Evolutionary conservation across 2,329 filamentous ascomycete genomes (phyloP), one percentile per base, ranked within the genome.

Genomic region (Monosporascus sp.): DNA sequence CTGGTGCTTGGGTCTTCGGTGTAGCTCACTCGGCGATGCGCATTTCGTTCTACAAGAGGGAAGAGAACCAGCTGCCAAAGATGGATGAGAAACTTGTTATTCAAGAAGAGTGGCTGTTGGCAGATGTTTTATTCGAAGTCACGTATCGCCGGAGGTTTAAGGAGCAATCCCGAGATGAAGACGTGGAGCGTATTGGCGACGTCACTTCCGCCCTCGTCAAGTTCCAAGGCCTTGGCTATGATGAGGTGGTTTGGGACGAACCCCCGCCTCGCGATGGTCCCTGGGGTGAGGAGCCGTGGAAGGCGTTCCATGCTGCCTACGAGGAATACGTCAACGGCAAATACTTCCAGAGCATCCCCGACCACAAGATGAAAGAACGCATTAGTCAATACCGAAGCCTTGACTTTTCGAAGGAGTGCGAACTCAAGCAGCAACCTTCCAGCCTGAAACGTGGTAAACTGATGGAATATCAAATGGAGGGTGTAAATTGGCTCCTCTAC

Each of bases 391-490:
- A 85, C 59, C 86, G 90, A 57, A 71, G 74, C 11, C 73, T 79
- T 41, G 74, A 86, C 44, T 96, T 96, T 61, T 75, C 79, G 52
- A 72, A 72, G n/a, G 76, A 80, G 5, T 74, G 90, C 16, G 82
- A 91, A 59, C 79, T 90, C 58, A 76, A 84, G 38, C 72, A 76
- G 16, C 93, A 97, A 64, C 94, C 94, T 0, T 73, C 78, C 1
- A 84, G 84, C 16, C 76, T 97, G 7, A 82, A 81, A 35, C 85
- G 89, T 37, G 91, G 92, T 24, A 84, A 91, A 59, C 76, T 97
- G 54, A 97, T 97, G 92, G 82, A 85, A 37, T 97, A 99, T 64
- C 94, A 99, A 68, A 74, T 95, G 45, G 89, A 97, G 55, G 94
- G 94, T 20, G 76, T 97, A 50, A 97, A 97, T 64, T 99, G 94